Percentiles rank a stretch among this genome's conserved stretches.
phyloP scores from a whole-genome alignment of 306 rosid species.

The Pachyrhizus erosus region DNA sequence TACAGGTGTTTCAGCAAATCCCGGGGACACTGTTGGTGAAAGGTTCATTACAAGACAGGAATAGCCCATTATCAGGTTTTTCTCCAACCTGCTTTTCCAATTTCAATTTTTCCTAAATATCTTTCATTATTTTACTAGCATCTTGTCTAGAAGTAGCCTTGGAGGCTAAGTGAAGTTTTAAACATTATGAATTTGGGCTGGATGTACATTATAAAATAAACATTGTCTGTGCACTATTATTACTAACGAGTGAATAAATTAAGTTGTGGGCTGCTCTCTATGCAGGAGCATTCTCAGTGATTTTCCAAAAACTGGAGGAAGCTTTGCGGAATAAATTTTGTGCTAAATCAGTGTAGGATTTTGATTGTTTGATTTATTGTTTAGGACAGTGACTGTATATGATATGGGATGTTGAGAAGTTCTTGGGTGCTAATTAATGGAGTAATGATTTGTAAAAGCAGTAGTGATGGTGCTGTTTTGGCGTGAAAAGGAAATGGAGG shows the following conservation, averaged over 20 bases:
- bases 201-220: not conserved
- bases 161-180: conserved; percentile 13
- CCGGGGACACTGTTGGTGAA: conserved; percentile 88
- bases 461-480: not conserved
- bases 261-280: conserved; percentile 26
- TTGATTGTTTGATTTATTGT: conserved; percentile 24
- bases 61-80: conserved; percentile 68
- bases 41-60: conserved; percentile 74
- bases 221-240: not conserved
- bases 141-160: conserved; percentile 15
- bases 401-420: conserved; percentile 13
- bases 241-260: conserved; percentile 8
- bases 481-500: conserved; percentile 18
- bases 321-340: conserved; percentile 59
- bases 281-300: conserved; percentile 70
- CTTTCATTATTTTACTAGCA: conserved; percentile 16
- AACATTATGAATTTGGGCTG: conserved; percentile 1
- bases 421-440: not conserved
- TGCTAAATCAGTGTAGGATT: conserved; percentile 39
- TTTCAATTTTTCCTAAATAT: not conserved
- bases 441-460: conserved; percentile 14
- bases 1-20: conserved; percentile 89
- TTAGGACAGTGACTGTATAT: conserved; percentile 20
- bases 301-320: conserved; percentile 68
- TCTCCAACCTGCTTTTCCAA: conserved; percentile 5